phyloP scores from a whole-genome alignment of 768 basidiomycete species.

The Mycena capillaripes region DNA sequence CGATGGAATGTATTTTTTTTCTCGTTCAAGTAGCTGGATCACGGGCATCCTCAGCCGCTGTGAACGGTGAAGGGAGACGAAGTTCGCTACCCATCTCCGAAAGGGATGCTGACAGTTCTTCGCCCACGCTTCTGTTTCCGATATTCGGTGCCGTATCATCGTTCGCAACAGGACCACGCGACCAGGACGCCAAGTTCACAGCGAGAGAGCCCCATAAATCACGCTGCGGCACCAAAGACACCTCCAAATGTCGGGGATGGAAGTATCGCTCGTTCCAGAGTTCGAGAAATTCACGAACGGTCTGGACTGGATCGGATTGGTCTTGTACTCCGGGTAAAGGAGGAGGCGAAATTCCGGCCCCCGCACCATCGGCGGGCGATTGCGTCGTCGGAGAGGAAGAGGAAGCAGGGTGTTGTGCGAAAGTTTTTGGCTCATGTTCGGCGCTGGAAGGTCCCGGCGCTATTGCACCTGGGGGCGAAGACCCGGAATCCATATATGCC shows the following conservation, averaged over 20 bases:
- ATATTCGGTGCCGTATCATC: neutral
- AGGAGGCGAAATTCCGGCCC: too few species aligned
- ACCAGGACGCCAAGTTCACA: conserved; percentile 2
- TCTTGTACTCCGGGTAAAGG: neutral
- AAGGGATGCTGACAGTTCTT: neutral
- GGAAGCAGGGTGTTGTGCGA: neutral
- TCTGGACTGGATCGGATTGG: neutral
- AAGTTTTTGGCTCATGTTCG: neutral
- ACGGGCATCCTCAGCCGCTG: neutral
- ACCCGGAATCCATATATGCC: neutral
- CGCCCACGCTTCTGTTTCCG: neutral
- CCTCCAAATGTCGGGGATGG: conserved; percentile 26
- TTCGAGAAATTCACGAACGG: conserved; percentile 26
- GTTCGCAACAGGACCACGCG: neutral
- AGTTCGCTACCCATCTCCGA: neutral
- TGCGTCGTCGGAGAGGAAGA: neutral
- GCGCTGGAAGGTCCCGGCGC: neutral
- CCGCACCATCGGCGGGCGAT: too few species aligned
- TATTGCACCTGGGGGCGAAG: neutral
- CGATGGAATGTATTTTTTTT: neutral
- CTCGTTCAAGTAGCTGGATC: neutral
- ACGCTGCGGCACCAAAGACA: conserved; percentile 5
- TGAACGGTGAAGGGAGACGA: neutral
- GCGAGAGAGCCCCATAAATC: neutral
- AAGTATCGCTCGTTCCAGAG: conserved; percentile 37